Evolutionary conservation across 805 yeast genomes (phyloP).

Genomic region (Candida easanensis): DNA sequence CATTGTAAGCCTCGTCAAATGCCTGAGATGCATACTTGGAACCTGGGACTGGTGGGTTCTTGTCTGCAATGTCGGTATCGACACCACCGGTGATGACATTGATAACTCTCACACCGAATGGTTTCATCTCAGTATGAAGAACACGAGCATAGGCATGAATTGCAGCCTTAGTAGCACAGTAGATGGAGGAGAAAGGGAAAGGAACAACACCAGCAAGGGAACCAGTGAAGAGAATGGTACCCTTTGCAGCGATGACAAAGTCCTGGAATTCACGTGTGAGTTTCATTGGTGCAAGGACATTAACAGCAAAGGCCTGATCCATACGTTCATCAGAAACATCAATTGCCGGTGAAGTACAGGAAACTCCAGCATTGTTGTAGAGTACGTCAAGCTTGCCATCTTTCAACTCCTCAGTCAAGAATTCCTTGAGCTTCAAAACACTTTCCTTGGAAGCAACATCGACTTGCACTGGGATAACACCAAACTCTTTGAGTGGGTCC

Average conservation of each 20-base stretch:
- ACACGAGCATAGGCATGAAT: slow-evolving; percentile 67
- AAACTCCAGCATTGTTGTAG: slow-evolving; percentile 75
- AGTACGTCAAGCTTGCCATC: slow-evolving; percentile 55
- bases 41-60: slow-evolving; percentile 51
- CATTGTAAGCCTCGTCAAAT: slow-evolving; percentile 45
- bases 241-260: slow-evolving; percentile 59
- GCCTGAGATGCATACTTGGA: slow-evolving; percentile 55
- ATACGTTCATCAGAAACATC: slow-evolving; percentile 59
- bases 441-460: slow-evolving; percentile 58
- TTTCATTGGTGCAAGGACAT: slow-evolving; percentile 69
- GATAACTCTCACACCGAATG: slow-evolving; percentile 68
- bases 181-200: slow-evolving; percentile 68
- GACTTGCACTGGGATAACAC: slow-evolving; percentile 44
- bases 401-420: slow-evolving; percentile 37
- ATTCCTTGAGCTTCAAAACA: slow-evolving; percentile 41
- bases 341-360: slow-evolving; percentile 67
- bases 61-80: slow-evolving; percentile 65
- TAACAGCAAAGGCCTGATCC: slow-evolving; percentile 55
- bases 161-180: slow-evolving; percentile 72
- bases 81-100: slow-evolving; percentile 78
- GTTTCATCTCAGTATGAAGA: slow-evolving; percentile 63
- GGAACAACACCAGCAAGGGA: slow-evolving; percentile 63
- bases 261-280: slow-evolving; percentile 55
- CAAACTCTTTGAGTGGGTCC: slow-evolving; percentile 42
- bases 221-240: slow-evolving; percentile 72